Evolutionary conservation across 805 yeast species (phyloP), one percentile per base, ranked within the genome.

Genomic region (Candida anglica): DNA sequence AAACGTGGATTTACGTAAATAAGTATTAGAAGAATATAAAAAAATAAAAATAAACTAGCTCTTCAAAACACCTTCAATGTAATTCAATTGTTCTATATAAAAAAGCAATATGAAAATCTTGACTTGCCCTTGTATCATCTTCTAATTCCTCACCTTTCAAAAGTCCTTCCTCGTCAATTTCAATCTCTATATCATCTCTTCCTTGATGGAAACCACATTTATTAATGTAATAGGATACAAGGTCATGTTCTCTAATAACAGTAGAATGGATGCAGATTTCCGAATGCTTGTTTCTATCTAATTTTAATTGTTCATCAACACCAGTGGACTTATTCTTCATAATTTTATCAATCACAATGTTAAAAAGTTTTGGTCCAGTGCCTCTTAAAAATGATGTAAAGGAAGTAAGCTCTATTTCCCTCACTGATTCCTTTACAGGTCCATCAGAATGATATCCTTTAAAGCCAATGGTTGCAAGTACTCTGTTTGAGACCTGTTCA

Each of bases 301-400:
- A 52, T 7, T 42, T 30, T 24, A 41, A 42, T 4, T 34, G 30
- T 31, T 29, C 18, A n/a, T 44, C 27, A n/a, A 33, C 16, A 10
- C 10, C n/a, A 5, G 28, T 10, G 15, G n/a, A 4, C 5, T 11
- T n/a, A 18, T 18, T 16, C 5, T n/a, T 30, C 15, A 59, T 24
- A 16, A 40, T 45, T 9, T 34, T 41, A 4, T 38, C 34, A 6
- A 52, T 41, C n/a, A 48, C 38, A 17, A 42, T 55, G 4, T 60
- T 52, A 0, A 64, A 39, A 9, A 59, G 34, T 3, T 36, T 34
- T 2, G 67, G 48, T 4, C 68, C 72, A 9, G 60, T 33, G n/a
- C 53, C 48, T 15, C 71, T 69, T 44, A 64, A 57, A 37, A 71
- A 75, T 0, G 83, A 73, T 0, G 79, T 69, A 39, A 72, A 69